These are phyloP conservation scores for Oxytropis ochrocephala DNA, from an alignment of 306 rosid genomes.

Conservation along the genomic window DNA sequence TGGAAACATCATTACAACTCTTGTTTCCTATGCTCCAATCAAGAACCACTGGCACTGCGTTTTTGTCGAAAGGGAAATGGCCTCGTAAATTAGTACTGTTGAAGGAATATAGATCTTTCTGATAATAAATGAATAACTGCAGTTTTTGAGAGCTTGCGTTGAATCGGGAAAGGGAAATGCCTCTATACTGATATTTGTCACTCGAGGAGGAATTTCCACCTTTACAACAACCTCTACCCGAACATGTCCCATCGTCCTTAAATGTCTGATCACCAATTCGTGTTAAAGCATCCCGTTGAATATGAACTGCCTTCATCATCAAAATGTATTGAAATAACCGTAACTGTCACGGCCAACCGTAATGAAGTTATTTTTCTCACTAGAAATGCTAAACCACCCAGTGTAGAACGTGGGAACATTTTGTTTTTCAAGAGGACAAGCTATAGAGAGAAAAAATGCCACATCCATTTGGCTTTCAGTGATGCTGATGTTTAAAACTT, in stretches of 20 bases:
- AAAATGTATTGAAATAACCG: neutral
- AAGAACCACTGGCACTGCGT: slow-evolving; percentile 9
- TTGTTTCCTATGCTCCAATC: slow-evolving; percentile 31
- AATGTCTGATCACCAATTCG: neutral
- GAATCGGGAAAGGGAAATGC: neutral
- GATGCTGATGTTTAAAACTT: slow-evolving; percentile 9
- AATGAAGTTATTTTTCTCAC: slow-evolving; percentile 21
- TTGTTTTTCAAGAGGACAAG: too few species aligned
- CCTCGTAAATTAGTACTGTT: neutral
- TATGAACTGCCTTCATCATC: accelerated
- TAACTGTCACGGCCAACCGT: slow-evolving; percentile 23
- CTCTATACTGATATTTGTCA: neutral
- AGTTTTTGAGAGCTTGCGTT: neutral
- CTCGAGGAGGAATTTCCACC: neutral
- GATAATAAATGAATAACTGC: slow-evolving; percentile 10
- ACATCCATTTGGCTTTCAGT: neutral
- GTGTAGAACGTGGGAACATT: neutral
- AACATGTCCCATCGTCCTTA: neutral
- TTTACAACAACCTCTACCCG: slow-evolving; percentile 14
- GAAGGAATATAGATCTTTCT: slow-evolving; percentile 10
- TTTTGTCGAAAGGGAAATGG: accelerated
- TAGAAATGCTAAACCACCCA: neutral
- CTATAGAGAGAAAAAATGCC: neutral
- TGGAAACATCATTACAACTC: neutral
- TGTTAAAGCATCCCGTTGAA: neutral